phyloP scores from a whole-genome alignment of 352 stramenopile species.

The Phytophthora rubi region DNA sequence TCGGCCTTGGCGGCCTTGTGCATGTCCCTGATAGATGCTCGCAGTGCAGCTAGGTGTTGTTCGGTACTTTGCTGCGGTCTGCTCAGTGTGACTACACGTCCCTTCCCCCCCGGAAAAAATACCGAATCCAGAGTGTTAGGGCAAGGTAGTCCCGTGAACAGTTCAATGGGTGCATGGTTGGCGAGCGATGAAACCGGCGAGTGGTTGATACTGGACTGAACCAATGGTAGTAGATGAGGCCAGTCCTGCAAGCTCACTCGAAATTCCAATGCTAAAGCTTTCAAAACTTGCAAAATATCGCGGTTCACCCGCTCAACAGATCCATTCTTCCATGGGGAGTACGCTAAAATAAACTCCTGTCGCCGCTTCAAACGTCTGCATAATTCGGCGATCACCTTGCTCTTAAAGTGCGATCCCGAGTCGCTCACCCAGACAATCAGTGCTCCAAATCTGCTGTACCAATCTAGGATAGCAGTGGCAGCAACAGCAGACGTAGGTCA shows the following conservation, averaged over 20 bases:
- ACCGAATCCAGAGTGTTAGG: background rate
- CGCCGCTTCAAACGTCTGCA: background rate
- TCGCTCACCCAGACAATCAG: conserved; percentile 1
- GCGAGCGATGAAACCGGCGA: background rate
- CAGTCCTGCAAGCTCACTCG: conserved; percentile 8
- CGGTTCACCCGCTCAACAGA: conserved; percentile 6
- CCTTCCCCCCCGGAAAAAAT: background rate
- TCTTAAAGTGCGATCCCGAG: conserved; percentile 2
- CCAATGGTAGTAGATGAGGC: background rate
- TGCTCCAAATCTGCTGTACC: conserved; percentile 3
- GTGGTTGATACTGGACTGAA: background rate
- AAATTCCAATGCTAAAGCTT: conserved; percentile 5
- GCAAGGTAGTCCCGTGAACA: background rate
- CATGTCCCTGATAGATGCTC: no score
- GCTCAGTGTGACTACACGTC: no score
- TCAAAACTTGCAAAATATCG: conserved; percentile 7
- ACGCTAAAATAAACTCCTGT: conserved; percentile 5
- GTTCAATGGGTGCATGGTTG: background rate
- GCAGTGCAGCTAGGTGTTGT: no score
- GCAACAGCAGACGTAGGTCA: background rate
- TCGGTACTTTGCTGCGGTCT: no score
- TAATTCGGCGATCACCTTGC: conserved; percentile 1
- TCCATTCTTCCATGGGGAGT: conserved; percentile 9
- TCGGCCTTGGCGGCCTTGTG: no score
- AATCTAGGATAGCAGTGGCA: conserved; percentile 1